phyloP scores from a whole-genome alignment of 2,329 filamentous ascomycete genomes.

The Fusarium torreyae region DNA sequence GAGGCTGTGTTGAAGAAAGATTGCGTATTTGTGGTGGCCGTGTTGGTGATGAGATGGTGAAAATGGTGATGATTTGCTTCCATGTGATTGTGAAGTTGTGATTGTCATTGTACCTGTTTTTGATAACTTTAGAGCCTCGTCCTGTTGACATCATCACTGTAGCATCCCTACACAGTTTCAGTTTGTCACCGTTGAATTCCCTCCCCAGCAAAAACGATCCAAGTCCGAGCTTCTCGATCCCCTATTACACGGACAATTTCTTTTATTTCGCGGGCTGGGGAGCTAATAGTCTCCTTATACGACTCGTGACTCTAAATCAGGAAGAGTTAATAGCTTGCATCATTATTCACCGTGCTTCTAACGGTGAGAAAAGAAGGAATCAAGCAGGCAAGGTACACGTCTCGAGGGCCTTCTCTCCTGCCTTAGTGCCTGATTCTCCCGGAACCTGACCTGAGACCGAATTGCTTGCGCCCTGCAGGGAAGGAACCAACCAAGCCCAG shows the following conservation, averaged over 20 bases:
- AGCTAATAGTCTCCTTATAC: conserved; percentile 7
- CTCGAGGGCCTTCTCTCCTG: conserved; percentile 26
- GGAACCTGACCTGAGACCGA: conserved; percentile 39
- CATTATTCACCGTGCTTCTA: conserved; percentile 22
- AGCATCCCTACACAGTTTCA: conserved; percentile 12
- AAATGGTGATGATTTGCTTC: conserved; percentile 3
- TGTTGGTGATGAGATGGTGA: conserved; percentile 11
- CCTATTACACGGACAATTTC: conserved; percentile 29
- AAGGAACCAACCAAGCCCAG: conserved; percentile 36
- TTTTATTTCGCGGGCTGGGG: conserved; percentile 39
- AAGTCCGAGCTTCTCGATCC: conserved; percentile 36
- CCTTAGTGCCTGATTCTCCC: conserved; percentile 41
- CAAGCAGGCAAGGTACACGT: conserved; percentile 9
- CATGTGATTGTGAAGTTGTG: neutral
- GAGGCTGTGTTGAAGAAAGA: conserved; percentile 32
- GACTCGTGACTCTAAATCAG: conserved; percentile 6
- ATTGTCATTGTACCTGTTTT: conserved; percentile 5
- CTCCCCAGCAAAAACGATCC: conserved; percentile 1
- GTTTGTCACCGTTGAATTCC: conserved; percentile 24
- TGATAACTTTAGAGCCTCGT: neutral
- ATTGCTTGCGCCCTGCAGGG: conserved; percentile 16
- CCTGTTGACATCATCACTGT: conserved; percentile 26
- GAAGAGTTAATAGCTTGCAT: conserved; percentile 17
- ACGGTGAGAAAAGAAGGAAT: conserved; percentile 24
- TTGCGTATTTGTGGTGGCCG: conserved; percentile 33